phyloP scores from a whole-genome alignment of 352 stramenopile species.

The Phytopythium sindhum region DNA sequence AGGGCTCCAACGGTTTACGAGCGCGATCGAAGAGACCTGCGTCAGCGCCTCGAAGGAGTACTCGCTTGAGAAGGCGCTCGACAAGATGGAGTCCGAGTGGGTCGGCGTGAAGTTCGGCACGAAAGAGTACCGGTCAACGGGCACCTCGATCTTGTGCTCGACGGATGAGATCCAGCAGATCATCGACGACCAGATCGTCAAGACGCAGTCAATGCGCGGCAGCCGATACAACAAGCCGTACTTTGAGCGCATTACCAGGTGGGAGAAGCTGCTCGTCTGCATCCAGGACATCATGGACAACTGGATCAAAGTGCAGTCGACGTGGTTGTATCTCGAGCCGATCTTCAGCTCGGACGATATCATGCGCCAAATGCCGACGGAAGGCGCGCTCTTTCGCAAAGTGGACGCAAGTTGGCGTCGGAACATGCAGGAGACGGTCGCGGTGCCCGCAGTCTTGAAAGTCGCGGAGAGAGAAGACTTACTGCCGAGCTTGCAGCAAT shows the following conservation, averaged over 20 bases:
- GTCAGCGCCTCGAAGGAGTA: slow-evolving; percentile 94
- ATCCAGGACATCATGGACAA: slow-evolving; percentile 93
- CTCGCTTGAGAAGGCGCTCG: slow-evolving; percentile 89
- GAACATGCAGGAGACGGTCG: slow-evolving; percentile 86
- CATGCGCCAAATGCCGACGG: slow-evolving; percentile 90
- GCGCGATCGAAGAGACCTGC: slow-evolving; percentile 90
- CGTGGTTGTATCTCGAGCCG: slow-evolving; percentile 92
- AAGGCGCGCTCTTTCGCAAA: slow-evolving; percentile 84
- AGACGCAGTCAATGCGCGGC: slow-evolving; percentile 94
- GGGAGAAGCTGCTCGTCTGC: slow-evolving; percentile 89
- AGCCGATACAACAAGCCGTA: slow-evolving; percentile 93
- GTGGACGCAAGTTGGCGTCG: slow-evolving; percentile 87
- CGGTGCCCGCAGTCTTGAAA: slow-evolving; percentile 64
- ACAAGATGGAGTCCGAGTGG: slow-evolving; percentile 95
- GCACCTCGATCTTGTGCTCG: slow-evolving; percentile 88
- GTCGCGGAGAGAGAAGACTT: slow-evolving; percentile 79
- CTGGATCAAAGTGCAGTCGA: slow-evolving; percentile 93
- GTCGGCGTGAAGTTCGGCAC: slow-evolving; percentile 89
- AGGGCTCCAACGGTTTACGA: slow-evolving; percentile 79
- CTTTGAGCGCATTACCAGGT: slow-evolving; percentile 81
- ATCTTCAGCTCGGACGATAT: slow-evolving; percentile 94
- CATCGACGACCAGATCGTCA: slow-evolving; percentile 95
- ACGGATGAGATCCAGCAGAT: slow-evolving; percentile 92
- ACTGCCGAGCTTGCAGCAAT: slow-evolving; percentile 81
- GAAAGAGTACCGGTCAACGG: slow-evolving; percentile 92